Conservation (phyloP, 1,284 basidiomycete species). For the Phellopilus nigrolimitatus region DNA sequence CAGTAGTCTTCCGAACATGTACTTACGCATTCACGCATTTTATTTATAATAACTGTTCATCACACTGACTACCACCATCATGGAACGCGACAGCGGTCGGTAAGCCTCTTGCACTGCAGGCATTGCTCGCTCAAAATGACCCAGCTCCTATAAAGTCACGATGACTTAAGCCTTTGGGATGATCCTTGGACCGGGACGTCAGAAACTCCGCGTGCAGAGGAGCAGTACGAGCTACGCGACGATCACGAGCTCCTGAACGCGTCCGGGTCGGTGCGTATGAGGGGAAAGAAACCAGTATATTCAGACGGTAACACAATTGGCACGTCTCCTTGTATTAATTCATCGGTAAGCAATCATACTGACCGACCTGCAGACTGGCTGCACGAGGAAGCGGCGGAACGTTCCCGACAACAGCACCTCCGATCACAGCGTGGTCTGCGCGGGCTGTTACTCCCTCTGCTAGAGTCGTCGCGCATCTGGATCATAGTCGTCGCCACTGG, state of each 20-base stretch:
- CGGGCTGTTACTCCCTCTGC: constrained; percentile 47
- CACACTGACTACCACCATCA: constrained; percentile 12
- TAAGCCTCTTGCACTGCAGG: constrained; percentile 7
- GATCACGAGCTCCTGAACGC: constrained; percentile 14
- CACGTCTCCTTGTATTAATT: not conserved
- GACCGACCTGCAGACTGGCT: constrained; percentile 62
- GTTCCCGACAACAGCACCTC: constrained; percentile 49
- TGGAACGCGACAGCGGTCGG: constrained; percentile 4
- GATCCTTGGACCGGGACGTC: constrained; percentile 14
- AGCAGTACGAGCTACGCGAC: constrained; percentile 17
- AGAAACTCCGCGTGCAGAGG: constrained; percentile 1
- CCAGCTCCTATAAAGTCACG: not conserved
- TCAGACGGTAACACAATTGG: constrained; percentile 18
- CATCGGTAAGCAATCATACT: not conserved
- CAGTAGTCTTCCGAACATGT: not conserved
- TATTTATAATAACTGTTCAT: constrained; percentile 9
- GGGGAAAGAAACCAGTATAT: constrained; percentile 10
- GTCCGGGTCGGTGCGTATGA: not conserved
- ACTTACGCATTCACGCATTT: not conserved
- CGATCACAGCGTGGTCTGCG: constrained; percentile 49
- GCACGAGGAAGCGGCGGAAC: constrained; percentile 60
- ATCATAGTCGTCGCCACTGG: constrained; percentile 63
- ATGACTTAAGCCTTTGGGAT: constrained; percentile 13
- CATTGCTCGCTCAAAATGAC: not conserved
- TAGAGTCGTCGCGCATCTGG: constrained; percentile 63